Percentiles rank a stretch among this genome's conserved stretches.
These are phyloP conservation scores for Yamadazyma phyllophila DNA, from an alignment of 805 yeast genomes.

Conservation along the genomic window DNA sequence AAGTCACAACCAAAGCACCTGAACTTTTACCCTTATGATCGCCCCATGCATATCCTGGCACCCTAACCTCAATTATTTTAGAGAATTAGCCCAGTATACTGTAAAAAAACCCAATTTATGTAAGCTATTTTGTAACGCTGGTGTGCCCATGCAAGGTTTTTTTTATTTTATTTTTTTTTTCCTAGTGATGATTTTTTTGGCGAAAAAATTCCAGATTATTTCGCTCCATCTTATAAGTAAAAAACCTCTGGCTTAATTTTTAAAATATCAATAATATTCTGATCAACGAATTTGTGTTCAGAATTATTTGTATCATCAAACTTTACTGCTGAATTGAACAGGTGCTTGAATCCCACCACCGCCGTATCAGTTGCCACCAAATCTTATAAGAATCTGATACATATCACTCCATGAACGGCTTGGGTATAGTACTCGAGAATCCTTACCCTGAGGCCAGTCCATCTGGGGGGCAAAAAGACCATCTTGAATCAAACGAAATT, in stretches of 20 bases:
- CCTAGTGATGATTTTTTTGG: neutral
- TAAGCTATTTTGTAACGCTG: neutral
- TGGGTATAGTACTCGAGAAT: constrained; percentile 35
- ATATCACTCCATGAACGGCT: constrained; percentile 18
- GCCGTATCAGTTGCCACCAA: neutral
- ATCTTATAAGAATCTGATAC: neutral
- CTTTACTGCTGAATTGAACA: neutral
- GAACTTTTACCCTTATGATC: neutral
- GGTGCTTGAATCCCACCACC: neutral
- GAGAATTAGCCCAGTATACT: neutral
- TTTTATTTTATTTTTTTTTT: neutral
- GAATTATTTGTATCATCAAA: neutral
- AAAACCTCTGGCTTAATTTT: constrained; percentile 1
- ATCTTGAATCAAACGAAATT: constrained; percentile 14
- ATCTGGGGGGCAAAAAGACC: neutral
- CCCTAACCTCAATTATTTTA: neutral
- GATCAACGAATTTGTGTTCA: neutral
- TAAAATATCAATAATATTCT: neutral
- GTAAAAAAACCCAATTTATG: neutral
- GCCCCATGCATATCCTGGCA: neutral
- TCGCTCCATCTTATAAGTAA: constrained; percentile 3
- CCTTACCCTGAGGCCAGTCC: neutral
- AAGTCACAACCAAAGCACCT: neutral
- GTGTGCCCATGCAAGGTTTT: neutral
- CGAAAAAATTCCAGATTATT: constrained; percentile 2